These are phyloP conservation scores for Fusarium tanahbumbuense DNA, from an alignment of 2,329 filamentous ascomycete species.

Conservation along the genomic window DNA sequence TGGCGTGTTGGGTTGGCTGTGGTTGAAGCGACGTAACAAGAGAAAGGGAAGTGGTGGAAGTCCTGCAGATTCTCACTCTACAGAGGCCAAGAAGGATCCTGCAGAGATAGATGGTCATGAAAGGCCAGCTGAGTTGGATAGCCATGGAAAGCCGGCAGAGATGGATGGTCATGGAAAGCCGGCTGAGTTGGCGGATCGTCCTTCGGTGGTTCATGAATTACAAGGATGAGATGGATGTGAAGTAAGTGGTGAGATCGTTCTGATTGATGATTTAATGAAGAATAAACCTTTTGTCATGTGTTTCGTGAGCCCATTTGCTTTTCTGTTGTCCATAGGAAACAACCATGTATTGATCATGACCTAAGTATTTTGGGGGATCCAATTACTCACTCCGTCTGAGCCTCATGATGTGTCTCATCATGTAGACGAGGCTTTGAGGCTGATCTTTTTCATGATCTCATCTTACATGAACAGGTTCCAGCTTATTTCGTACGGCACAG, in stretches of 20 bases:
- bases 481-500: neutral
- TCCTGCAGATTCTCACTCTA: neutral
- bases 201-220: too few species aligned
- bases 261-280: neutral
- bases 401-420: neutral
- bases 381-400: neutral
- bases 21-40: neutral
- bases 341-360: neutral
- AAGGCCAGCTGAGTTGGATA: too few species aligned
- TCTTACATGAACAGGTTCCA: neutral
- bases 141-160: neutral
- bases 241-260: neutral
- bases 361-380: neutral
- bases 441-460: neutral
- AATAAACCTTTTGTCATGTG: neutral
- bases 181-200: neutral
- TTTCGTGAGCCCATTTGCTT: neutral
- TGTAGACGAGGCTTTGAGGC: neutral
- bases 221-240: neutral
- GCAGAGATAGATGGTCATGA: neutral
- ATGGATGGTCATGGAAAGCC: neutral
- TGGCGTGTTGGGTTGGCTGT: neutral
- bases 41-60: neutral
- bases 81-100: neutral
- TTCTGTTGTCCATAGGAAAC: neutral